Evolutionary conservation across 768 basidiomycete species (phyloP).

Genomic region (Neoboletus magnificus): DNA sequence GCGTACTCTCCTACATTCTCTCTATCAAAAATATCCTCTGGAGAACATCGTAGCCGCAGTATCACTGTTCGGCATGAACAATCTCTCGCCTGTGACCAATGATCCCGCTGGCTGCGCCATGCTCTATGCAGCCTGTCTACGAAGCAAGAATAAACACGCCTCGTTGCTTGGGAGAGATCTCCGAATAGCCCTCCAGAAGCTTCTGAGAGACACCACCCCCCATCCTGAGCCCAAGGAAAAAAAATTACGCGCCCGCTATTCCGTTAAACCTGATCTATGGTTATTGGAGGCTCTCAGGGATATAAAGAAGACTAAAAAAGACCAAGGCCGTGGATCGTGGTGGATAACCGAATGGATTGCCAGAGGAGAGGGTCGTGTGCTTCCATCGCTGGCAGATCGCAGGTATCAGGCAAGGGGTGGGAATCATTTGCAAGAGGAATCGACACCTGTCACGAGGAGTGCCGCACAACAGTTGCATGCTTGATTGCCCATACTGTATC

Average conservation of each 20-base stretch:
- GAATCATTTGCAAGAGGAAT: not conserved
- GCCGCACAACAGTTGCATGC: slow-evolving; percentile 5
- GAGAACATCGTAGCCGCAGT: slow-evolving; percentile 47
- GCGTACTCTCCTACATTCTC: slow-evolving; percentile 54
- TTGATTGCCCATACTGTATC: not conserved
- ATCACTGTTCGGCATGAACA: slow-evolving; percentile 53
- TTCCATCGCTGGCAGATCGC: slow-evolving; percentile 18
- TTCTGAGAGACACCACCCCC: slow-evolving; percentile 23
- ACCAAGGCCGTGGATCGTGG: slow-evolving; percentile 26
- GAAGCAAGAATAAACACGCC: slow-evolving; percentile 40
- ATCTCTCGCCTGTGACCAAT: slow-evolving; percentile 48
- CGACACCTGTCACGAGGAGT: not conserved
- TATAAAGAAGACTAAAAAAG: slow-evolving; percentile 33
- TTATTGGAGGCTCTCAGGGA: slow-evolving; percentile 35
- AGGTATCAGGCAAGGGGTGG: slow-evolving; percentile 10
- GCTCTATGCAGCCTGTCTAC: slow-evolving; percentile 54
- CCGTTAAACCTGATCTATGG: slow-evolving; percentile 37
- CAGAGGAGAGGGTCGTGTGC: slow-evolving; percentile 17
- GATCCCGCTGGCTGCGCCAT: slow-evolving; percentile 59
- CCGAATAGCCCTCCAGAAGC: slow-evolving; percentile 38
- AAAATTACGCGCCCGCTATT: slow-evolving; percentile 21
- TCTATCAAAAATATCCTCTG: slow-evolving; percentile 47
- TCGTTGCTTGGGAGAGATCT: slow-evolving; percentile 40
- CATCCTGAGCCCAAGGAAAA: slow-evolving; percentile 18
- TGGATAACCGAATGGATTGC: slow-evolving; percentile 30